Evolutionary conservation across 2,329 filamentous ascomycete species (phyloP).

Genomic region (Colletotrichum coccodes): DNA sequence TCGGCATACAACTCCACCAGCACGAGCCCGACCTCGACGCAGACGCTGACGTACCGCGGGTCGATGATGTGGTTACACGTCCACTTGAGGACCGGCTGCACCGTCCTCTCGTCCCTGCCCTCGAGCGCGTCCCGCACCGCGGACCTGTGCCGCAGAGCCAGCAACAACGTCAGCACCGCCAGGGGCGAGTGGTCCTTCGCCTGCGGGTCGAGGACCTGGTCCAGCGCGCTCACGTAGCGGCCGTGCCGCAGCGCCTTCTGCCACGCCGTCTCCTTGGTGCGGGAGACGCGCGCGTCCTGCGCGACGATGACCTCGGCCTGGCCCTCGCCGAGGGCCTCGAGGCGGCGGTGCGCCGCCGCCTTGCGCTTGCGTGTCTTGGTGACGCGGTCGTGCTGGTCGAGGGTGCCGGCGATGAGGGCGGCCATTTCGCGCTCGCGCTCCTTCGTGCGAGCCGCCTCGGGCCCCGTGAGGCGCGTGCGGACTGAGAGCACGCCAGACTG

Average conservation of each 20-base stretch:
- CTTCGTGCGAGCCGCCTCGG: constrained; percentile 79
- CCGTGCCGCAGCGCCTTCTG: constrained; percentile 83
- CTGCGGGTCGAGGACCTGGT: constrained; percentile 73
- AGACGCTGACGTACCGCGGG: constrained; percentile 82
- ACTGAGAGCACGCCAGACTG: constrained; percentile 92
- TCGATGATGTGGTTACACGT: constrained; percentile 83
- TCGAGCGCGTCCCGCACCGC: constrained; percentile 84
- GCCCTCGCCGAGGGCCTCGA: constrained; percentile 85
- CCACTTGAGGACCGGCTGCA: constrained; percentile 88
- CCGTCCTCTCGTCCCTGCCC: constrained; percentile 80
- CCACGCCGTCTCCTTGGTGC: constrained; percentile 78
- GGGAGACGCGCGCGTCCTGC: constrained; percentile 68
- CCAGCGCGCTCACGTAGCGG: constrained; percentile 80
- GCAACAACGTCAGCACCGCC: constrained; percentile 79
- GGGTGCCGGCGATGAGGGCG: constrained; percentile 79
- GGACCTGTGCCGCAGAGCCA: constrained; percentile 86
- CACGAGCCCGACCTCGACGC: constrained; percentile 84
- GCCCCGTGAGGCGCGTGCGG: constrained; percentile 85
- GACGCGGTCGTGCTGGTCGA: constrained; percentile 81
- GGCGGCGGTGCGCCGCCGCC: constrained; percentile 57
- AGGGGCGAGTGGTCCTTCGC: constrained; percentile 62
- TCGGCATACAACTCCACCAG: constrained; percentile 89
- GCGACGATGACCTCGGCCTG: constrained; percentile 87
- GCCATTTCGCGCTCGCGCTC: constrained; percentile 88
- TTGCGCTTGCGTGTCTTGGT: constrained; percentile 75